Percentiles rank a stretch among this genome's conserved stretches.
These are phyloP conservation scores for Ophiostoma piceae DNA, from an alignment of 2,329 filamentous ascomycete species.

Conservation along the genomic window DNA sequence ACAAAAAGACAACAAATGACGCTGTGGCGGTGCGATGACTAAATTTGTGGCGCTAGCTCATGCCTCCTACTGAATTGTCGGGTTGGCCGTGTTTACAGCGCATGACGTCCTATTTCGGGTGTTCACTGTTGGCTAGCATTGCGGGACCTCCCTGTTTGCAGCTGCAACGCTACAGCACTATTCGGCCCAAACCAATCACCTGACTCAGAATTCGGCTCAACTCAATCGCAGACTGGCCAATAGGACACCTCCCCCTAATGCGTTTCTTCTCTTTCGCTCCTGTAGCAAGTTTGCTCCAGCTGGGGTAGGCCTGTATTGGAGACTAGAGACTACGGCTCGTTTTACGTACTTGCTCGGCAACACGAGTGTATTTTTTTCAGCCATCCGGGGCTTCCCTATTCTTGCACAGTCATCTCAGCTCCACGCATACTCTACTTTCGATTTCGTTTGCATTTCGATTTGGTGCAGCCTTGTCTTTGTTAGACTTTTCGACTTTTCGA, in stretches of 20 bases:
- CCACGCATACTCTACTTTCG: neutral
- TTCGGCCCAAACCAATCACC: conserved; percentile 16
- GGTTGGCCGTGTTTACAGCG: neutral
- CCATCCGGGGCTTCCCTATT: conserved; percentile 16
- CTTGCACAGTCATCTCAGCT: conserved; percentile 8
- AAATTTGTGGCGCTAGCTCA: conserved; percentile 19
- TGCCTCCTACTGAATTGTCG: neutral
- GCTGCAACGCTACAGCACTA: neutral
- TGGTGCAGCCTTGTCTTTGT: neutral
- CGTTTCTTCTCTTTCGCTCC: conserved; percentile 10
- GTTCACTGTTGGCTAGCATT: too few relatives aligned
- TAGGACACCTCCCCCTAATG: conserved; percentile 13
- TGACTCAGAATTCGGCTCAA: neutral
- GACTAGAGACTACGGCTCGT: neutral
- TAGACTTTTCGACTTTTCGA: neutral
- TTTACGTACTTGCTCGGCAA: conserved; percentile 18
- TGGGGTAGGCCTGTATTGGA: neutral
- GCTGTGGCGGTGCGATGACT: conserved; percentile 18
- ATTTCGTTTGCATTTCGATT: neutral
- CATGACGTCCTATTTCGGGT: neutral
- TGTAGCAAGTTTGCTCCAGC: neutral
- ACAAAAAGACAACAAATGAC: neutral
- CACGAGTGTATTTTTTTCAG: conserved; percentile 16
- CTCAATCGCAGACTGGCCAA: conserved; percentile 20
- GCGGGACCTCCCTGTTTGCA: neutral